phyloP scores from a whole-genome alignment of 441 rosid species.

The Syzygium syzygioides region DNA sequence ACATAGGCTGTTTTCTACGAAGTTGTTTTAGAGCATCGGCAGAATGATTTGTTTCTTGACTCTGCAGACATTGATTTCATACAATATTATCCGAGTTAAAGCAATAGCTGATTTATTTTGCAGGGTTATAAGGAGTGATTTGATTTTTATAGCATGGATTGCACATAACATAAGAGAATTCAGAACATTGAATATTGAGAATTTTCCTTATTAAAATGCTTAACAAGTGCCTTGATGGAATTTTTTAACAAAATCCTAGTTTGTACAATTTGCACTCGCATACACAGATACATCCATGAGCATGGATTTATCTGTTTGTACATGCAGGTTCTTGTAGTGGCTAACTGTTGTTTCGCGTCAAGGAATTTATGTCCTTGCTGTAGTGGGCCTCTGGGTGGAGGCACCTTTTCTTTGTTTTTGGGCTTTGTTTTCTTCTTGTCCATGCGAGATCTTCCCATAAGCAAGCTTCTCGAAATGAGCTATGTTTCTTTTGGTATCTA shows the following conservation, averaged over 20 bases:
- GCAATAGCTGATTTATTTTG: not conserved
- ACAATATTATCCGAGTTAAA: not conserved
- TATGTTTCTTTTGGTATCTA: not conserved
- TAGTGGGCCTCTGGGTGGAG: not conserved
- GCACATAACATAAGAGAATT: not conserved
- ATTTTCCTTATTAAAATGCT: not conserved
- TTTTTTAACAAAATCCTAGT: not conserved
- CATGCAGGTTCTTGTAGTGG: not conserved
- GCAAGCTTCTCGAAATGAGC: not conserved
- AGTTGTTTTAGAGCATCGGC: not conserved
- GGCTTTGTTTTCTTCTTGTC: not conserved
- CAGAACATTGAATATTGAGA: not conserved
- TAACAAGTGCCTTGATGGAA: not conserved
- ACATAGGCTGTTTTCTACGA: not conserved
- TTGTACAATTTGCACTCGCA: not conserved
- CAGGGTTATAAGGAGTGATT: not conserved
- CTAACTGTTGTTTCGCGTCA: not conserved
- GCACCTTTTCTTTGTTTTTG: not conserved
- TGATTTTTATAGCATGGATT: not conserved
- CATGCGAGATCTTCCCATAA: not conserved
- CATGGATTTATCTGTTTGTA: not conserved
- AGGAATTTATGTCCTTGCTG: not conserved
- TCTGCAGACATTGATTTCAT: not conserved
- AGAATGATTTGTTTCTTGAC: not conserved
- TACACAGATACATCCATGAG: not conserved